Evolutionary conservation across 441 rosid genomes (phyloP), one percentile per base, ranked within the genome.

Genomic region (Gossypium trilobum): DNA sequence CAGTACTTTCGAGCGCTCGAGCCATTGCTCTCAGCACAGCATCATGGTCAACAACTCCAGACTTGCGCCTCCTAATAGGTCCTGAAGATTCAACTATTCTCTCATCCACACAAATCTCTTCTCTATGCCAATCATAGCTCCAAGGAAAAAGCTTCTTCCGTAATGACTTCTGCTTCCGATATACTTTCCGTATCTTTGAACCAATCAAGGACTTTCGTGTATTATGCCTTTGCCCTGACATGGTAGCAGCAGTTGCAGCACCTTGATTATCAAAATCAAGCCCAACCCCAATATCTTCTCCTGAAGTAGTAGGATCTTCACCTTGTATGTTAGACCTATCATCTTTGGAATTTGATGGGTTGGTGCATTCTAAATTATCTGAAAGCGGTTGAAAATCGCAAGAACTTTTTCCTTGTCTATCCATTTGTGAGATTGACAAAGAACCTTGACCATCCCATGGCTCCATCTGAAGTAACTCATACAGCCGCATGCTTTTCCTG

Each of bases 101-200:
- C 83, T 93, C 91, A 39, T 87, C 93, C 51, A 77, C 73, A 75
- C 77, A 85, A 75, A 74, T 78, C 68, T 88, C 93, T 85, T 93
- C 96, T 78, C 93, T 88, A 67, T 93, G 93, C 98, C 98, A 93
- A 81, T 93, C 98, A 76, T 86, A 93, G 79, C 87, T 93, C 98
- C 97, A 93, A 52, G 98, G 98, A 80, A 93, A 91, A 80, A 91
- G 86, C 64, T 93, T 91, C 82, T 89, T 93, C 54, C 91, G 90
- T 68, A 93, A 81, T 44, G 91, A 89, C 84, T 93, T 91, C 78
- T 91, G 96, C 77, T 89, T 93, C 82, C 83, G 78, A 69, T 87
- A 91, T 85, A 93, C 81, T 75, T 84, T 85, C 71, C 74, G 82
- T 50, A 93, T 81, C 84, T 86, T 93, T 22, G 94, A 87, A 80